A percentile compares a stretch with the other conserved stretches of the same genome.
phyloP scores from a whole-genome alignment of 1,139 yeast species.

The Blastobotrys aristatus region DNA sequence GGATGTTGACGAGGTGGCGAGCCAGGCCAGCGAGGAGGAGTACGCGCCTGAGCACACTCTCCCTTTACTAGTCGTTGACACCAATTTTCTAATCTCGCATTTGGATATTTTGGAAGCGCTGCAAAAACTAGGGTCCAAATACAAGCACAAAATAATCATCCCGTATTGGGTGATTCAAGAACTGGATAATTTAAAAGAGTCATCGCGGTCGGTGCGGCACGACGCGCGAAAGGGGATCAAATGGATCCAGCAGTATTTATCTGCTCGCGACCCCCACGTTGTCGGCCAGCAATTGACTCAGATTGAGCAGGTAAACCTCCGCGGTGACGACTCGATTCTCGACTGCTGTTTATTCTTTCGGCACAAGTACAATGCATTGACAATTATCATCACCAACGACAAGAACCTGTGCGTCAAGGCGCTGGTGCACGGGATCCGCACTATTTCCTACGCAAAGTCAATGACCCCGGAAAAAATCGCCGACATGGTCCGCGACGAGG shows the following conservation, averaged over 20 bases:
- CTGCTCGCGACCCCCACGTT: slow-evolving; percentile 46
- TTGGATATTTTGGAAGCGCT: slow-evolving; percentile 17
- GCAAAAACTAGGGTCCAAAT: slow-evolving; percentile 25
- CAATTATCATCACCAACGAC: slow-evolving; percentile 75
- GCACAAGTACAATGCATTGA: slow-evolving; percentile 35
- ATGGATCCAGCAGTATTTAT: slow-evolving; percentile 68
- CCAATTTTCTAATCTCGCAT: slow-evolving; percentile 21
- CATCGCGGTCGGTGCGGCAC: neutral
- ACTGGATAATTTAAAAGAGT: slow-evolving; percentile 67
- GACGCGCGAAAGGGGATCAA: slow-evolving; percentile 71
- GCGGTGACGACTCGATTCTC: slow-evolving; percentile 75
- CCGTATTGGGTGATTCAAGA: slow-evolving; percentile 71
- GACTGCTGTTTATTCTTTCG: slow-evolving; percentile 76
- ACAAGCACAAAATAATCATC: slow-evolving; percentile 50
- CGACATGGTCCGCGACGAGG: slow-evolving; percentile 30
- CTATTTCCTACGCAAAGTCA: slow-evolving; percentile 56
- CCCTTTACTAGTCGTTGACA: slow-evolving; percentile 19
- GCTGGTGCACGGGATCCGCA: slow-evolving; percentile 56
- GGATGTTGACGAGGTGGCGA: slow-evolving; percentile 8
- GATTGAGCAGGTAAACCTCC: slow-evolving; percentile 39
- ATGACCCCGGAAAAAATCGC: slow-evolving; percentile 64
- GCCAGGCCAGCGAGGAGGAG: neutral
- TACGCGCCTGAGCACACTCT: neutral
- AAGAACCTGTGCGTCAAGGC: slow-evolving; percentile 79
- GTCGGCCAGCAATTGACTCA: slow-evolving; percentile 64